These are phyloP conservation scores for Blakeslea trispora DNA, from an alignment of 371 early-diverging fungal genomes.

Conservation along the genomic window DNA sequence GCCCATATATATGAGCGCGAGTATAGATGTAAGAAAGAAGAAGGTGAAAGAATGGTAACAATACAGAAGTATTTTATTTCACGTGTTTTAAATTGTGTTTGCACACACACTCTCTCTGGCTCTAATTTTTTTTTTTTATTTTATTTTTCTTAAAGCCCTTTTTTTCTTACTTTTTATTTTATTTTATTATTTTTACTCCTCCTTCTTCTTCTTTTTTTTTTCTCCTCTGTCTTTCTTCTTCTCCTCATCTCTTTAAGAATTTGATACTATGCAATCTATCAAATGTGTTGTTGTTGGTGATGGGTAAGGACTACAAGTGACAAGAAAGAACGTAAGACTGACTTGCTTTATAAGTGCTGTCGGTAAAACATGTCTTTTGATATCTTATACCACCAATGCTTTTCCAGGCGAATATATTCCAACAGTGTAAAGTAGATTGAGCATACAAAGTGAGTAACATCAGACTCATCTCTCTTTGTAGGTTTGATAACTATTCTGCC, in stretches of 20 bases:
- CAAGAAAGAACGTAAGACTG: background rate
- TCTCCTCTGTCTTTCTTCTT: constrained; percentile 7
- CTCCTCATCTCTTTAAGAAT: constrained; percentile 4
- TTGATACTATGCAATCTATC: constrained; percentile 86
- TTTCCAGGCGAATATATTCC: constrained; percentile 98
- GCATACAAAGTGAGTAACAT: too few species aligned
- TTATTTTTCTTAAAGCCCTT: constrained; percentile 6
- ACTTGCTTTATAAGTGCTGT: constrained; percentile 64
- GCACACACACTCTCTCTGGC: too few species aligned
- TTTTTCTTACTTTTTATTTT: constrained; percentile 5
- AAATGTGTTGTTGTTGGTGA: constrained; percentile 98
- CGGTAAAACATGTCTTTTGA: constrained; percentile 94
- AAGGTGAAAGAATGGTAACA: background rate
- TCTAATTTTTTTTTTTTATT: background rate
- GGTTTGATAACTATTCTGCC: constrained; percentile 94
- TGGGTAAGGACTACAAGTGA: constrained; percentile 58
- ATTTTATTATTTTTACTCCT: background rate
- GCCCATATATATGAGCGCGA: background rate
- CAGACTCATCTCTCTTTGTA: constrained; percentile 22
- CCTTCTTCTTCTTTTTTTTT: constrained; percentile 11
- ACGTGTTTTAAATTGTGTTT: background rate
- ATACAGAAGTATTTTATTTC: background rate
- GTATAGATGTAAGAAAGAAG: background rate
- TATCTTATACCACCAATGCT: constrained; percentile 94
- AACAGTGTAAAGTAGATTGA: constrained; percentile 96